A percentile compares a stretch with the other conserved stretches of the same genome.
These are phyloP conservation scores for Debaryomyces coudertii DNA, from an alignment of 1,139 yeast genomes.

Conservation along the genomic window DNA sequence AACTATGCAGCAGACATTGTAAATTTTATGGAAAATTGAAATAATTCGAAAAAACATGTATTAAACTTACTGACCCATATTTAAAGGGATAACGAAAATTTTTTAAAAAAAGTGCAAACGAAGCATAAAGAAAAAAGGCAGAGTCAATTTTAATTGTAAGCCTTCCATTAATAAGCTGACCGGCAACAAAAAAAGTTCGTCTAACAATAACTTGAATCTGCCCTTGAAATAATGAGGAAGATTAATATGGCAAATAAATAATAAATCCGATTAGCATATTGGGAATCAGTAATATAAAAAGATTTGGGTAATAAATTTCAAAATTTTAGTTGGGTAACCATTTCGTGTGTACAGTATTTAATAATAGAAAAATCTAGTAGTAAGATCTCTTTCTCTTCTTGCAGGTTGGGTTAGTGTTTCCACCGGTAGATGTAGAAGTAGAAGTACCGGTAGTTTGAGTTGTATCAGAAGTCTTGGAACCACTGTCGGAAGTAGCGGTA, in stretches of 20 bases:
- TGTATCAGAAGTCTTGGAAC: constrained; percentile 19
- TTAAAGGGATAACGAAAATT: constrained; percentile 2
- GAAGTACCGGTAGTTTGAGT: constrained; percentile 19
- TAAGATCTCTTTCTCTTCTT: constrained; percentile 38
- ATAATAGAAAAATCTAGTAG: constrained; percentile 15
- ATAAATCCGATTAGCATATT: background rate
- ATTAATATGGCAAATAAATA: constrained; percentile 2
- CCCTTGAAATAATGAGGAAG: background rate
- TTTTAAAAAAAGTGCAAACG: background rate
- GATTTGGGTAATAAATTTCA: constrained; percentile 6
- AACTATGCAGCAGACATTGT: background rate
- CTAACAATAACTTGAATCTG: background rate
- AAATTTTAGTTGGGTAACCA: background rate
- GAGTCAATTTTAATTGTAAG: background rate
- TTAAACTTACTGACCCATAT: background rate
- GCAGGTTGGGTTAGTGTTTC: constrained; percentile 18
- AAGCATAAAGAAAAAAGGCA: background rate
- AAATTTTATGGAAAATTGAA: background rate
- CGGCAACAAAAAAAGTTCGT: background rate
- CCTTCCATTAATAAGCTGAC: background rate
- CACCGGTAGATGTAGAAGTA: constrained; percentile 21
- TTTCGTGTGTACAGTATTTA: background rate
- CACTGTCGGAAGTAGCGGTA: constrained; percentile 18
- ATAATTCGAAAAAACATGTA: background rate
- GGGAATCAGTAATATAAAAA: background rate